These are phyloP conservation scores for Starmerella etchellsii DNA, from an alignment of 805 yeast species.

Conservation along the genomic window DNA sequence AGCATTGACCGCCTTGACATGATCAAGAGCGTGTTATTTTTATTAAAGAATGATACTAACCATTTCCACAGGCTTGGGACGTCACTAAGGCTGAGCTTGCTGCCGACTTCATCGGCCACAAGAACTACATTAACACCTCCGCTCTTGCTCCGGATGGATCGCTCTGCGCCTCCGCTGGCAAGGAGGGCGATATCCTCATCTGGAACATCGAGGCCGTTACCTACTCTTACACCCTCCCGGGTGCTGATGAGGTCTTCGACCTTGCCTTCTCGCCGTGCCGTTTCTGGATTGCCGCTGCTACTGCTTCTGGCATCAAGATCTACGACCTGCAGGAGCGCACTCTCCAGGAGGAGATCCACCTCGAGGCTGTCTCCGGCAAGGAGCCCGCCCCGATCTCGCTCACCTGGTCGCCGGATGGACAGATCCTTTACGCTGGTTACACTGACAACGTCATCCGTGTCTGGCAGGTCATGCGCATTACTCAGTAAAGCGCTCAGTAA, in stretches of 20 bases:
- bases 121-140: slow-evolving; percentile 94
- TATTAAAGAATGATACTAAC: slow-evolving; percentile 21
- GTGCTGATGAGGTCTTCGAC: slow-evolving; percentile 95
- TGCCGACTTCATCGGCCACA: slow-evolving; percentile 98
- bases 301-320: slow-evolving; percentile 94
- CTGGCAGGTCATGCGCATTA: slow-evolving; percentile 86
- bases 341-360: slow-evolving; percentile 91
- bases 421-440: slow-evolving; percentile 99
- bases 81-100: slow-evolving; percentile 66
- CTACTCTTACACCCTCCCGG: slow-evolving; percentile 83
- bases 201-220: slow-evolving; percentile 87
- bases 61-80: slow-evolving; percentile 71
- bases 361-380: slow-evolving; percentile 63
- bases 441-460: slow-evolving; percentile 99
- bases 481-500: slow-evolving; percentile 7
- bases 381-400: slow-evolving; percentile 97
- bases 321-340: slow-evolving; percentile 96
- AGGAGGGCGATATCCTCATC: slow-evolving; percentile 96
- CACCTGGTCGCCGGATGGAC: slow-evolving; percentile 99
- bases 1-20: not conserved
- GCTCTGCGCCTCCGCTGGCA: slow-evolving; percentile 98
- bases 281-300: slow-evolving; percentile 99
- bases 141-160: slow-evolving; percentile 99
- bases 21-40: not conserved
- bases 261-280: slow-evolving; percentile 99